These are phyloP conservation scores for Leccinum disarticulatum DNA, from an alignment of 768 basidiomycete species.

Conservation along the genomic window DNA sequence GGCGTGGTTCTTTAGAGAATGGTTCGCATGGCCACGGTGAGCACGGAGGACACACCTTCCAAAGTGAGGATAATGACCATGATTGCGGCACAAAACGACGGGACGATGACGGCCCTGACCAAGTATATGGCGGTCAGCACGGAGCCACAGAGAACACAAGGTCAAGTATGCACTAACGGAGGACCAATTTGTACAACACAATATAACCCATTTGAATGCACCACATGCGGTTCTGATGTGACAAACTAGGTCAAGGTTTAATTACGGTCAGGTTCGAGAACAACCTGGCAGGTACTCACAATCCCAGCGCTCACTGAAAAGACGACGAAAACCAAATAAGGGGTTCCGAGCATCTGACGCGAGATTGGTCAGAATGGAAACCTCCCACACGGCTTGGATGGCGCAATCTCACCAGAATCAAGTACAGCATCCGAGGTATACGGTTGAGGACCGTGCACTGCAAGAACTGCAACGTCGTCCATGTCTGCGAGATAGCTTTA, in stretches of 20 bases:
- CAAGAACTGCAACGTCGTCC: constrained; percentile 35
- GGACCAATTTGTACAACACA: constrained; percentile 39
- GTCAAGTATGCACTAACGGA: constrained; percentile 35
- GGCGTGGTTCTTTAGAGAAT: constrained; percentile 1
- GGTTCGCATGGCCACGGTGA: background rate
- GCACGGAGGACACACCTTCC: constrained; percentile 38
- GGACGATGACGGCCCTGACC: constrained; percentile 34
- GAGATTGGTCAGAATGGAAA: constrained; percentile 13
- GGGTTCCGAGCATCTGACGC: constrained; percentile 36
- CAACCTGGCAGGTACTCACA: constrained; percentile 31
- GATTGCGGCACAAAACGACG: constrained; percentile 44
- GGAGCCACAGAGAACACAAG: constrained; percentile 3
- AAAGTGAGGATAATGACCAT: constrained; percentile 42
- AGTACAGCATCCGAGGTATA: constrained; percentile 26
- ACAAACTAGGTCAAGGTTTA: constrained; percentile 20
- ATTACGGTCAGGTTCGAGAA: constrained; percentile 13
- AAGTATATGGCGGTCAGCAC: constrained; percentile 20
- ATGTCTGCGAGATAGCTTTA: constrained; percentile 39
- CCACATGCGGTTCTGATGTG: constrained; percentile 13
- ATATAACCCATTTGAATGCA: constrained; percentile 47
- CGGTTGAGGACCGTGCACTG: constrained; percentile 17
- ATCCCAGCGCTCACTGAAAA: constrained; percentile 40
- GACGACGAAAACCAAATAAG: constrained; percentile 42
- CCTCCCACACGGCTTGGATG: background rate
- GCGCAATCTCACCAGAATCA: constrained; percentile 24